A percentile compares a stretch with the other conserved stretches of the same genome.
Conservation (phyloP, 306 rosid species). For the Glycine latifolia region DNA sequence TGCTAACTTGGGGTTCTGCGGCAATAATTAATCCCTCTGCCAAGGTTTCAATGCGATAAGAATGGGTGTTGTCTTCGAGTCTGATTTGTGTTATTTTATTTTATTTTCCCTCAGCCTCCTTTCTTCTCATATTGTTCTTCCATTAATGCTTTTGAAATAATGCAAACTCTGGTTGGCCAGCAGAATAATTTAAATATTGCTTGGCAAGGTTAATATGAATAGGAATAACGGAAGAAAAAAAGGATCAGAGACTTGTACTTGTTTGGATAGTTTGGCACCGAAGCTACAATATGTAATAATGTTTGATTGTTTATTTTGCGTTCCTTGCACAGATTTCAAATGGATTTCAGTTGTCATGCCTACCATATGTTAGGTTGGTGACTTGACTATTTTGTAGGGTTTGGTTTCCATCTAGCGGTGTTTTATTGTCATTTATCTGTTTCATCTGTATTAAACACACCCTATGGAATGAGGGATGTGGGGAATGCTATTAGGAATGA, state of each 20-base stretch:
- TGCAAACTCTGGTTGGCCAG: constrained; percentile 66
- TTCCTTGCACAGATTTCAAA: constrained; percentile 43
- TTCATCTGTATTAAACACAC: not conserved
- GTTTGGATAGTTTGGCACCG: constrained; percentile 61
- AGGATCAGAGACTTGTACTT: constrained; percentile 53
- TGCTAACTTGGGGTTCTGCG: constrained; percentile 53
- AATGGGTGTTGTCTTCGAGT: constrained; percentile 62
- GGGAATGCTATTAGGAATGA: not conserved
- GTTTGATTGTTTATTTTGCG: constrained; percentile 45
- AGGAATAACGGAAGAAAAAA: constrained; percentile 58
- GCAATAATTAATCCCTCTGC: constrained; percentile 55
- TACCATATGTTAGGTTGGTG: constrained; percentile 34
- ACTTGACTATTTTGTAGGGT: constrained; percentile 17
- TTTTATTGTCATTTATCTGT: constrained; percentile 10
- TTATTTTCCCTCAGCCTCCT: constrained; percentile 39
- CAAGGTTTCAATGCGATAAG: constrained; percentile 55
- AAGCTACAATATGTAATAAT: constrained; percentile 64
- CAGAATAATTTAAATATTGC: constrained; percentile 60
- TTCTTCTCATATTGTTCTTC: constrained; percentile 54
- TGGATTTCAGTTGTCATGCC: constrained; percentile 42
- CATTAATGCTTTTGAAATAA: constrained; percentile 74
- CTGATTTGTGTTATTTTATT: constrained; percentile 55
- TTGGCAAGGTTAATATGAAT: constrained; percentile 56
- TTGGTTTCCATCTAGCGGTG: constrained; percentile 11
- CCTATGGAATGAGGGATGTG: not conserved